A percentile compares a stretch with the other conserved stretches of the same genome.
phyloP scores from a whole-genome alignment of 1,284 basidiomycete genomes.

The Apiotrichum montevideense region DNA sequence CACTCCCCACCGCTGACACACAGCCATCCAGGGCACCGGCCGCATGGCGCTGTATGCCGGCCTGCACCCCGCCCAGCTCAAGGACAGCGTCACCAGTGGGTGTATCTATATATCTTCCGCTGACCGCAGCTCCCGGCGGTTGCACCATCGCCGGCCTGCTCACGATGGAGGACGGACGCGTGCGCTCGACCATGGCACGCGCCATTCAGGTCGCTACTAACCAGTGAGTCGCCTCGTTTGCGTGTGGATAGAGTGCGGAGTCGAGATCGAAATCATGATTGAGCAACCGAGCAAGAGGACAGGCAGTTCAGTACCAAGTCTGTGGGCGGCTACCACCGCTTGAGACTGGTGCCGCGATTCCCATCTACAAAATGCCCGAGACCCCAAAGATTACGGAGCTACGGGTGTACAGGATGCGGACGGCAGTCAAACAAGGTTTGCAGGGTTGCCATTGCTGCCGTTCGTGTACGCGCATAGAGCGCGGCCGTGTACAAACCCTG shows the following conservation, averaged over 20 bases:
- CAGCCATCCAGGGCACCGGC: constrained; percentile 93
- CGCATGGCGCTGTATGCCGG: constrained; percentile 87
- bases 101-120: constrained; percentile 37
- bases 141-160: constrained; percentile 97
- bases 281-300: too few species aligned
- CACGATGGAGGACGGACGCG: constrained; percentile 87
- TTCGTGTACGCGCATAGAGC: too few species aligned
- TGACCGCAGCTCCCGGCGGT: constrained; percentile 76
- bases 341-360: too few species aligned
- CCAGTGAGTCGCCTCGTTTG: constrained; percentile 40
- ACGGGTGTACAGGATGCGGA: too few species aligned
- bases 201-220: constrained; percentile 91
- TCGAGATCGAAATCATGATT: too few species aligned
- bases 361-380: too few species aligned
- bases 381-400: too few species aligned
- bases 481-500: too few species aligned
- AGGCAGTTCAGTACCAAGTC: too few species aligned
- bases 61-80: constrained; percentile 90
- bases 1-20: constrained; percentile 57
- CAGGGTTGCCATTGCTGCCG: background rate
- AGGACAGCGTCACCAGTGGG: constrained; percentile 95
- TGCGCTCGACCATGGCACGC: constrained; percentile 90
- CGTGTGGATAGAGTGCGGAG: too few species aligned
- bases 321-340: too few species aligned
- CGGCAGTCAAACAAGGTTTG: background rate